Conservation (phyloP, 805 yeast genomes). For the Wickerhamomyces ciferrii region DNA sequence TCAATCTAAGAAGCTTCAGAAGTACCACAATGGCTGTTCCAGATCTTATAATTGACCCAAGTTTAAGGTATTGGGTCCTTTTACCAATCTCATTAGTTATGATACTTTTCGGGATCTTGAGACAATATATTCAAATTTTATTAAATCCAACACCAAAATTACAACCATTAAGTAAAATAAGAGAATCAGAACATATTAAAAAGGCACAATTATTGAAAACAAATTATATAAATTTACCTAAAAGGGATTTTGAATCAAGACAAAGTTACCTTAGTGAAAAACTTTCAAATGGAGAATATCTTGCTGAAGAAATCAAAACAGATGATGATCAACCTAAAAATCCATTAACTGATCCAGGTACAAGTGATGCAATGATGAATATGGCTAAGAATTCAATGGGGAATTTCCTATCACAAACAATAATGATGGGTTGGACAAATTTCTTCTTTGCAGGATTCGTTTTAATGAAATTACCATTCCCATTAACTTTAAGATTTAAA, state of each 20-base stretch:
- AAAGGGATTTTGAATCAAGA: conserved; percentile 47
- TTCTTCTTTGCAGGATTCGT: conserved; percentile 90
- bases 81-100: conserved; percentile 86
- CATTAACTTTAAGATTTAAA: conserved; percentile 83
- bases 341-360: conserved; percentile 66
- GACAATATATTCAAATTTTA: conserved; percentile 62
- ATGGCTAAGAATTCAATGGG: conserved; percentile 81
- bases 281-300: conserved; percentile 48
- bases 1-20: not conserved
- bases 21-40: conserved; percentile 28
- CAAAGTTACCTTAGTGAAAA: conserved; percentile 41
- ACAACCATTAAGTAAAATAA: conserved; percentile 42
- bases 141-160: conserved; percentile 52
- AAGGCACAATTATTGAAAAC: conserved; percentile 53
- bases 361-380: conserved; percentile 66
- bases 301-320: conserved; percentile 42
- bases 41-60: conserved; percentile 70
- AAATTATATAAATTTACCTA: conserved; percentile 48
- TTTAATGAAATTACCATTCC: conserved; percentile 85
- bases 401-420: conserved; percentile 84
- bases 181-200: conserved; percentile 60
- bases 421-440: conserved; percentile 95
- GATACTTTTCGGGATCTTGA: conserved; percentile 78
- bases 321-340: conserved; percentile 37
- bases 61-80: conserved; percentile 82